Conservation (phyloP, 805 yeast genomes). For the Sugiyamaella americana region DNA sequence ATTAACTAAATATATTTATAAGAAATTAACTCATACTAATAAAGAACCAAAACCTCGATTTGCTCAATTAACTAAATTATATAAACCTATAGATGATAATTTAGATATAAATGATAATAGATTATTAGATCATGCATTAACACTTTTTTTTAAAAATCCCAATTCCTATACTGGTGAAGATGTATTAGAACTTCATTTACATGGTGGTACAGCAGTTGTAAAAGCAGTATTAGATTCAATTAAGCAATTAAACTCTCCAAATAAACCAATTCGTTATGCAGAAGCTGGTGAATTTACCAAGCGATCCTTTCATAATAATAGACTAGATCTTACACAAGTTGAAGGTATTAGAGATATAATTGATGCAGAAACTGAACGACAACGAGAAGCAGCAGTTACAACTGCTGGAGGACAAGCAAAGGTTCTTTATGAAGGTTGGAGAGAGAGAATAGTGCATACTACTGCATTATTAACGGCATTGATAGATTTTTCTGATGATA, state of each 20-base stretch:
- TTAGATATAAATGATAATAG: too few species aligned
- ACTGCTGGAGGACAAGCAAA: conserved; percentile 69
- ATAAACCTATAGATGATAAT: conserved; percentile 29
- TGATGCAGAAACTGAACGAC: conserved; percentile 90
- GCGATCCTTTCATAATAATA: conserved; percentile 79
- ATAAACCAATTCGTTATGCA: conserved; percentile 61
- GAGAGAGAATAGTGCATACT: conserved; percentile 54
- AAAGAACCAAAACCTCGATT: conserved; percentile 45
- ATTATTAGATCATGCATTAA: conserved; percentile 78
- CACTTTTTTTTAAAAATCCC: conserved; percentile 65
- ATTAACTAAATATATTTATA: conserved; percentile 36
- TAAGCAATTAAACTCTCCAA: conserved; percentile 30
- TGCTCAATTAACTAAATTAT: conserved; percentile 48
- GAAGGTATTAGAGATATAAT: conserved; percentile 87
- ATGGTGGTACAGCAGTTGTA: conserved; percentile 88
- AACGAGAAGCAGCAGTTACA: conserved; percentile 65
- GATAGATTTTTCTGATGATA: conserved; percentile 93
- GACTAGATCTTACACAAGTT: conserved; percentile 78
- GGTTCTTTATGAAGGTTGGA: conserved; percentile 55
- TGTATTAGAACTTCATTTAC: conserved; percentile 78
- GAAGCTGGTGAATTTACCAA: conserved; percentile 89
- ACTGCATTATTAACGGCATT: conserved; percentile 78
- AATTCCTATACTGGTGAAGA: conserved; percentile 91
- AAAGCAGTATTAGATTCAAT: conserved; percentile 62
- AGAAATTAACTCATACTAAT: conserved; percentile 39